Percentiles rank a stretch among this genome's conserved stretches.
Evolutionary conservation across 805 yeast species (phyloP).

Genomic region (Torulaspora delbrueckii): DNA sequence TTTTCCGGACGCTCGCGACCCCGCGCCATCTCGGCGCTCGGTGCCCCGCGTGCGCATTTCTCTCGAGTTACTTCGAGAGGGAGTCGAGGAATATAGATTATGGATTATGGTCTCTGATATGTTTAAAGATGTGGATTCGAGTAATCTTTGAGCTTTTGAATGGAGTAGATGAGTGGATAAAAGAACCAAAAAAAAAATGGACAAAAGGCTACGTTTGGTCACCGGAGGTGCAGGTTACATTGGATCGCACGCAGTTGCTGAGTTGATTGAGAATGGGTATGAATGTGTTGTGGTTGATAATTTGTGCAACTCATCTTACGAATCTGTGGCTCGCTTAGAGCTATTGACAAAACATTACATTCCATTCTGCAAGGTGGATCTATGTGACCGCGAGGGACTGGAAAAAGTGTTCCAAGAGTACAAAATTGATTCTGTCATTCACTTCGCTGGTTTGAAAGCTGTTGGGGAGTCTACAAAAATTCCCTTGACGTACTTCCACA

Average conservation of each 20-base stretch:
- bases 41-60: no score
- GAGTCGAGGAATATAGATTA: no score
- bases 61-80: no score
- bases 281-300: conserved; percentile 70
- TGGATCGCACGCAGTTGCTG: conserved; percentile 77
- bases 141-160: no score
- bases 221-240: conserved; percentile 88
- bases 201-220: conserved; percentile 63
- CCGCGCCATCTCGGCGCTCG: no score
- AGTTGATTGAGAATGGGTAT: conserved; percentile 54
- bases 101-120: no score
- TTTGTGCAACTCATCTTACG: conserved; percentile 59
- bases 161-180: conserved; percentile 4
- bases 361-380: conserved; percentile 54
- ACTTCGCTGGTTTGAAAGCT: conserved; percentile 79
- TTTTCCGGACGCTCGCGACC: no score
- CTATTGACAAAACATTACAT: conserved; percentile 44
- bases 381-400: conserved; percentile 48
- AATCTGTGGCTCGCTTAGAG: conserved; percentile 60
- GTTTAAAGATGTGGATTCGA: no score
- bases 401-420: conserved; percentile 44
- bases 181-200: no score
- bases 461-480: conserved; percentile 73
- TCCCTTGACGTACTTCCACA: conserved; percentile 66
- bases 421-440: conserved; percentile 57